Percentiles rank a stretch among this genome's conserved stretches.
phyloP scores from a whole-genome alignment of 345 rosid genomes.

The Angophora floribunda region DNA sequence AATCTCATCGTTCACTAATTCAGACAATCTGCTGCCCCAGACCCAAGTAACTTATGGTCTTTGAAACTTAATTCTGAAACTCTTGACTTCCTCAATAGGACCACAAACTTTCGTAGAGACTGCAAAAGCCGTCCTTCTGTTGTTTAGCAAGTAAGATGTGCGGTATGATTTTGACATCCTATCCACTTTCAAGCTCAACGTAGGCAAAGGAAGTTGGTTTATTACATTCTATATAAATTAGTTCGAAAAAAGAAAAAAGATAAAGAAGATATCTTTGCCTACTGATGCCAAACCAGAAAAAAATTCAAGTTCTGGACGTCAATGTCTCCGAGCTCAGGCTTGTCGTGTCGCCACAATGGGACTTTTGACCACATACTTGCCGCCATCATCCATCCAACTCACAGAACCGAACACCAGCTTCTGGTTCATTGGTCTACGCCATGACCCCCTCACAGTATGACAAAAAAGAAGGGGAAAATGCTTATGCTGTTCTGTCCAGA shows the following conservation, averaged over 20 bases:
- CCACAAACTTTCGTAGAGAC: neutral
- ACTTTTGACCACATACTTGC: slow-evolving; percentile 20
- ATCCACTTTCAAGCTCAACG: neutral
- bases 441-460: no score
- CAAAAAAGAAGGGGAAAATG: no score
- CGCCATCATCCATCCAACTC: slow-evolving; percentile 13
- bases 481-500: no score
- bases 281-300: neutral
- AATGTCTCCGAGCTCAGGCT: neutral
- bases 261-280: neutral
- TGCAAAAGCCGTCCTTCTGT: neutral
- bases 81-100: no score
- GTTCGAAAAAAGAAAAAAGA: neutral
- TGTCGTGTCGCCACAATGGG: slow-evolving; percentile 15
- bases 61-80: neutral
- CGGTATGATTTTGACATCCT: neutral
- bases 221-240: neutral
- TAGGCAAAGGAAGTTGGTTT: neutral
- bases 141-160: neutral
- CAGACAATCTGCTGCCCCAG: neutral
- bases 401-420: slow-evolving; percentile 14
- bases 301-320: neutral
- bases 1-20: neutral
- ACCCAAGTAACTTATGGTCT: neutral
- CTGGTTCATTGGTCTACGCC: neutral